These are phyloP conservation scores for Xylaria bambusicola DNA, from an alignment of 495 filamentous ascomycete genomes.

Conservation along the genomic window DNA sequence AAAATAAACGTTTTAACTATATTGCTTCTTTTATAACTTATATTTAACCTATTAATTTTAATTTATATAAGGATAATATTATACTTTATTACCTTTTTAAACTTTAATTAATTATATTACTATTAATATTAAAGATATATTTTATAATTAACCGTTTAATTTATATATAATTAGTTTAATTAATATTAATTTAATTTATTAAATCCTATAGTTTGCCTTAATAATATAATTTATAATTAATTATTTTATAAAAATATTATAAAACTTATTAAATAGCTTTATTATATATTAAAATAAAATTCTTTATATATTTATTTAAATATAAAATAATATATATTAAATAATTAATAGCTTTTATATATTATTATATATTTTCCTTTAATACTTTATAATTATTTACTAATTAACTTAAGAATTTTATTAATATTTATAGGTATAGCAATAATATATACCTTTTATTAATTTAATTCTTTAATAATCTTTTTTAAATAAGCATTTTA, in stretches of 20 bases:
- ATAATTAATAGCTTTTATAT: not conserved
- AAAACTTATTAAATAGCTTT: no score
- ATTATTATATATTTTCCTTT: no score
- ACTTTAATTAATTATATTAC: not conserved
- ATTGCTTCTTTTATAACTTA: no score
- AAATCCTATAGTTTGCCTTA: no score
- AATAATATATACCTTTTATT: conserved; percentile 5
- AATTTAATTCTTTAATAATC: not conserved
- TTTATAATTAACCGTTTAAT: not conserved
- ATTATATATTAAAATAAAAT: conserved; percentile 7
- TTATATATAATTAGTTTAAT: not conserved
- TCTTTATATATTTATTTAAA: conserved; percentile 14
- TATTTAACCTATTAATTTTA: no score
- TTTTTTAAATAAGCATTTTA: not conserved
- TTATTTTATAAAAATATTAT: not conserved
- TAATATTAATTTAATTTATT: no score
- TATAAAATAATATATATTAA: conserved; percentile 12
- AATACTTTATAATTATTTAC: not conserved
- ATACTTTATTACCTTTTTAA: no score
- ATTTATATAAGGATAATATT: no score
- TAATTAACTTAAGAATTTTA: not conserved
- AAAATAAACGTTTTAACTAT: no score
- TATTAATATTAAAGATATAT: conserved; percentile 2
- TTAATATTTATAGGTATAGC: conserved; percentile 1
- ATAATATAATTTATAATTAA: not conserved